phyloP scores from a whole-genome alignment of 352 stramenopile genomes.

The Pythium aphanidermatum region DNA sequence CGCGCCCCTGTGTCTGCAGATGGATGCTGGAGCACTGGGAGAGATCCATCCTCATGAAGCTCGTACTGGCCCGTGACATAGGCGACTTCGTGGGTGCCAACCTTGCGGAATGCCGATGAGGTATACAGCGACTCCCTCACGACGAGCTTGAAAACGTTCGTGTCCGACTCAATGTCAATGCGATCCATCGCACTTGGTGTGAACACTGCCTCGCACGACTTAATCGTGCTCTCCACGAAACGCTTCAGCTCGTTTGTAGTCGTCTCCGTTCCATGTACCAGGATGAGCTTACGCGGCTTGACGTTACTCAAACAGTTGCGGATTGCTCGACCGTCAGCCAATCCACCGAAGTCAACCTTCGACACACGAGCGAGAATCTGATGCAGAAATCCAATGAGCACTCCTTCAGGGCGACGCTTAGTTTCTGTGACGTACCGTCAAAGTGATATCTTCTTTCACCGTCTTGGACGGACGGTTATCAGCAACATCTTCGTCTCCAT shows the following conservation, averaged over 20 bases:
- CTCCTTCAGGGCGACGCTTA: no score
- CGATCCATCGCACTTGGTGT: constrained; percentile 84
- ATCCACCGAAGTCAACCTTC: constrained; percentile 80
- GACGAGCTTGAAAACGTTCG: constrained; percentile 86
- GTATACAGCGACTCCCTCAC: constrained; percentile 86
- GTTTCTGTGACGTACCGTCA: constrained; percentile 50
- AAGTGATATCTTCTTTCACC: constrained; percentile 53
- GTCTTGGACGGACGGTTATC: constrained; percentile 81
- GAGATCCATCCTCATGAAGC: constrained; percentile 56
- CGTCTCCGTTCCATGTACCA: constrained; percentile 77
- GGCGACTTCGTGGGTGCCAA: constrained; percentile 79
- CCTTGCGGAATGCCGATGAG: constrained; percentile 75
- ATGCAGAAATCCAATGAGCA: not conserved
- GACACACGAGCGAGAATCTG: constrained; percentile 73
- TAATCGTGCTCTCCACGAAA: constrained; percentile 80
- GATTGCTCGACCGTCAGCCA: constrained; percentile 80
- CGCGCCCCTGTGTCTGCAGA: constrained; percentile 25
- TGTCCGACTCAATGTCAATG: constrained; percentile 89
- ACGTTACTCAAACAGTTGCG: constrained; percentile 86
- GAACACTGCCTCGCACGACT: constrained; percentile 82
- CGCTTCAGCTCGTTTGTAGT: constrained; percentile 79
- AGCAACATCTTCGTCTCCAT: constrained; percentile 26
- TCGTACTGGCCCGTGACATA: constrained; percentile 78
- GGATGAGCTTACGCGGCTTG: constrained; percentile 85
- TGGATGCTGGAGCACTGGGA: constrained; percentile 62